phyloP scores from a whole-genome alignment of 2,329 filamentous ascomycete genomes.

The Cercospora sp. region DNA sequence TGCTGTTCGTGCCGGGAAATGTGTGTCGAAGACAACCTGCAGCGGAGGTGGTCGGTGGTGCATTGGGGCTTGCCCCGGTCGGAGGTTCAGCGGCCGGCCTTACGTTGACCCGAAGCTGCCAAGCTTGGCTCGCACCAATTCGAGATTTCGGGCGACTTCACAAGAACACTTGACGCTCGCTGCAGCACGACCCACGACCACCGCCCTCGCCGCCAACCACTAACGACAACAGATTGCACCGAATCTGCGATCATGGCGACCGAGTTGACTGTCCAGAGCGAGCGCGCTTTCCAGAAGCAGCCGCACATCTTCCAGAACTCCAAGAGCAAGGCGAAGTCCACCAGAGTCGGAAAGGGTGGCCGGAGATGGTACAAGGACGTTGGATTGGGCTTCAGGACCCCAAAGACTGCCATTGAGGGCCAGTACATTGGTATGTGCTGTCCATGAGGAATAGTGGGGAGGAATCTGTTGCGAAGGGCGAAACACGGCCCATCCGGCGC shows the following conservation, averaged over 20 bases:
- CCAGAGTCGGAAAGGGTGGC: conserved; percentile 82
- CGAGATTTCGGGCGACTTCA: conserved; percentile 8
- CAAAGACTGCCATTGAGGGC: conserved; percentile 98
- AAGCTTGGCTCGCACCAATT: conserved; percentile 8
- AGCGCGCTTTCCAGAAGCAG: conserved; percentile 99
- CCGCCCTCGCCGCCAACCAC: conserved; percentile 14
- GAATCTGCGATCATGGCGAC: conserved; percentile 76
- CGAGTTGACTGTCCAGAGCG: conserved; percentile 98
- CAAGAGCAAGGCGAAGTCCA: conserved; percentile 86
- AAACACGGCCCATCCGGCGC: conserved; percentile 6
- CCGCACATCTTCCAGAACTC: conserved; percentile 99
- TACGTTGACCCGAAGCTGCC: conserved; percentile 1
- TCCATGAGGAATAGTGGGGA: conserved; percentile 12
- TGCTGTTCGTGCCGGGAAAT: not conserved
- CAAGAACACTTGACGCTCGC: conserved; percentile 4
- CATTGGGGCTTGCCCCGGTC: not conserved
- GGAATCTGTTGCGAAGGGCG: conserved; percentile 5
- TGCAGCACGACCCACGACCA: conserved; percentile 10
- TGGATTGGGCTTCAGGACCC: conserved; percentile 97
- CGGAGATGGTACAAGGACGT: conserved; percentile 99
- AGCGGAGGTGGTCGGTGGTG: not conserved
- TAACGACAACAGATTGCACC: conserved; percentile 23
- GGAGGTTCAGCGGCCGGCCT: not conserved
- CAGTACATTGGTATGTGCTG: conserved; percentile 87
- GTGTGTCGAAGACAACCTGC: not conserved